Conservation (phyloP, 768 basidiomycete genomes). For the Boletales sp. region DNA sequence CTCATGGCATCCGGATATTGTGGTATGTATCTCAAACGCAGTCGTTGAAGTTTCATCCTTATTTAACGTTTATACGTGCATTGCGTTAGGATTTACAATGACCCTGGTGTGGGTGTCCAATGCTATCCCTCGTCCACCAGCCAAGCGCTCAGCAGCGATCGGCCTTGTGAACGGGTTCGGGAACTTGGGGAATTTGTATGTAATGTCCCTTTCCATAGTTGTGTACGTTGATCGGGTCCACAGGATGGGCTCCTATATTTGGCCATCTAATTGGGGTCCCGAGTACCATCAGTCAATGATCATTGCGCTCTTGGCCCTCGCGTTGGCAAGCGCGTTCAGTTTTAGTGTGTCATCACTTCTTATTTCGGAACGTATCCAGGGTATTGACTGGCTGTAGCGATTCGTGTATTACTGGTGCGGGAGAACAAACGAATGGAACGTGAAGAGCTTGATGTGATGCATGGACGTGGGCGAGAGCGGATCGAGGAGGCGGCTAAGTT, state of each 20-base stretch:
- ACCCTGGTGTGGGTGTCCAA: constrained; percentile 64
- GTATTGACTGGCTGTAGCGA: constrained; percentile 26
- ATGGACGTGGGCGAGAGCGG: constrained; percentile 43
- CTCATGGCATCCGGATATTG: constrained; percentile 58
- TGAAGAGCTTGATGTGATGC: constrained; percentile 44
- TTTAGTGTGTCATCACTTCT: constrained; percentile 28
- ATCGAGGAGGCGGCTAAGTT: constrained; percentile 56
- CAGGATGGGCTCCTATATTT: constrained; percentile 61
- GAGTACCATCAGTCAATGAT: constrained; percentile 61
- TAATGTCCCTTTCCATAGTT: constrained; percentile 2
- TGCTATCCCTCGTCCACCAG: constrained; percentile 56
- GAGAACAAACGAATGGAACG: constrained; percentile 52
- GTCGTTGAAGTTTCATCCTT: neutral
- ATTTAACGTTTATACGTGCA: neutral
- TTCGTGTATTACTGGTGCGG: constrained; percentile 40
- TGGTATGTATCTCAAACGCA: constrained; percentile 23
- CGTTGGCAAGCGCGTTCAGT: constrained; percentile 31
- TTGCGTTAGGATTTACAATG: constrained; percentile 34
- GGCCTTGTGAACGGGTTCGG: constrained; percentile 60
- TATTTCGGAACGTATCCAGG: neutral
- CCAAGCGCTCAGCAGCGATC: constrained; percentile 52
- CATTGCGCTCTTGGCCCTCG: constrained; percentile 40
- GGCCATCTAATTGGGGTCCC: constrained; percentile 59
- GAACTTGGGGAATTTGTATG: constrained; percentile 59
- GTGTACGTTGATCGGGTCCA: neutral